phyloP scores from a whole-genome alignment of 2,329 filamentous ascomycete species.

The Pseudocercospora cruenta region DNA sequence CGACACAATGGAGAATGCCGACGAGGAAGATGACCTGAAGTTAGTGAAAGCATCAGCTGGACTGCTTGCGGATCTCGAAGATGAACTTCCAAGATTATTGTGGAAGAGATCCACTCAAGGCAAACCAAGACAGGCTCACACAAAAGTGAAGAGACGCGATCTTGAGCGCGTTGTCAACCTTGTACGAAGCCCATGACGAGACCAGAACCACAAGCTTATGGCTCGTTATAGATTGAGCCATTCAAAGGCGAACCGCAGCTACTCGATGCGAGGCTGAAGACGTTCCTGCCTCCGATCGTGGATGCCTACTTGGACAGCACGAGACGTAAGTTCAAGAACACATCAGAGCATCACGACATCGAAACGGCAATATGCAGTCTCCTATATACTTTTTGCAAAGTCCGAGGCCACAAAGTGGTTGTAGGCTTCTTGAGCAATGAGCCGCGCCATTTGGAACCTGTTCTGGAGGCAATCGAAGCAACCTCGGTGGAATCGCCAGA shows the following conservation, averaged over 20 bases:
- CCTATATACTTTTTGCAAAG: constrained; percentile 90
- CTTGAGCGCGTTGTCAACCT: constrained; percentile 45
- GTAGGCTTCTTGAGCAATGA: constrained; percentile 90
- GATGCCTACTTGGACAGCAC: constrained; percentile 74
- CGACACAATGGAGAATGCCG: constrained; percentile 42
- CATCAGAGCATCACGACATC: constrained; percentile 44
- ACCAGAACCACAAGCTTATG: constrained; percentile 24
- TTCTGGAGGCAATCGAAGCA: constrained; percentile 75
- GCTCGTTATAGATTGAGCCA: constrained; percentile 65
- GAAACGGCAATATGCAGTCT: constrained; percentile 75
- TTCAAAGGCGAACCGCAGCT: constrained; percentile 97
- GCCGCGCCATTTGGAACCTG: constrained; percentile 77
- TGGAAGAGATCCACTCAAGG: constrained; percentile 37
- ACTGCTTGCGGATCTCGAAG: constrained; percentile 39
- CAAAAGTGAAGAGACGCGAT: constrained; percentile 44
- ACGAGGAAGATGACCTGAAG: constrained; percentile 50
- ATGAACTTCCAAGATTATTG: constrained; percentile 49
- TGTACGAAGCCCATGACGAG: constrained; percentile 30
- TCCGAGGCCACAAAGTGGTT: constrained; percentile 90
- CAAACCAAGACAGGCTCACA: constrained; percentile 38
- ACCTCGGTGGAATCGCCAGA: constrained; percentile 41
- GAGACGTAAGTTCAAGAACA: constrained; percentile 7
- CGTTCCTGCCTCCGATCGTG: constrained; percentile 73
- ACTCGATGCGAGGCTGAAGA: constrained; percentile 79
- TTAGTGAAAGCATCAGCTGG: constrained; percentile 48